Conservation (phyloP, 1,139 yeast species). For the Sugiyamaella grinbergsii region DNA sequence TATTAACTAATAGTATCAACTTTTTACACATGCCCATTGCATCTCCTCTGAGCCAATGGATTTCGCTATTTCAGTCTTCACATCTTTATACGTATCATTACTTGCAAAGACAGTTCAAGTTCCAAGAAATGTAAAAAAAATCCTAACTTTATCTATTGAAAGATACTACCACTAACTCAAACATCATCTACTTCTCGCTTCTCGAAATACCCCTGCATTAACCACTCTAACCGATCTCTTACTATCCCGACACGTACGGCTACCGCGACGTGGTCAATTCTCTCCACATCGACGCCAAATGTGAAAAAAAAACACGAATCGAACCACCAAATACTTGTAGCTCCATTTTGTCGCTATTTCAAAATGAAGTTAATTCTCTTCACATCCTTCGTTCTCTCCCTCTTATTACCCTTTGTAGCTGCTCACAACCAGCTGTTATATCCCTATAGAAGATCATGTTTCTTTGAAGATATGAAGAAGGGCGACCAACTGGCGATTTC, state of each 20-base stretch:
- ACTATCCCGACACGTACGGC: too few species aligned
- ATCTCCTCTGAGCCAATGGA: background rate
- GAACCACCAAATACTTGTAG: background rate
- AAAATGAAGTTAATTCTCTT: conserved; percentile 7
- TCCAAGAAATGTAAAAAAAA: background rate
- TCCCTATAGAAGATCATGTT: conserved; percentile 87
- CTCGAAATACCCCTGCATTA: conserved; percentile 1
- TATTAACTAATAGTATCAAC: background rate
- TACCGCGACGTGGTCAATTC: conserved; percentile 19
- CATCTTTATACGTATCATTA: too few species aligned
- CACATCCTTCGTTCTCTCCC: background rate
- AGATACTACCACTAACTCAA: background rate
- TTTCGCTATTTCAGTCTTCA: background rate
- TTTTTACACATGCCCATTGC: background rate
- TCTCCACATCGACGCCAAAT: conserved; percentile 1
- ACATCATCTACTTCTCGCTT: background rate
- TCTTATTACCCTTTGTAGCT: conserved; percentile 5
- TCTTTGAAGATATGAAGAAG: conserved; percentile 75
- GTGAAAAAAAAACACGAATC: background rate
- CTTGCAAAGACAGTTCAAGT: too few species aligned
- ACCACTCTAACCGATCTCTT: background rate
- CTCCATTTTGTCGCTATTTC: background rate
- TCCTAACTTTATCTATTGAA: background rate
- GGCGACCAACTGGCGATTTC: conserved; percentile 87
- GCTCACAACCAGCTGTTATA: conserved; percentile 85